Base-by-base conservation (phyloP, 306 rosid species). In the Lathyrus tuberosus region DNA sequence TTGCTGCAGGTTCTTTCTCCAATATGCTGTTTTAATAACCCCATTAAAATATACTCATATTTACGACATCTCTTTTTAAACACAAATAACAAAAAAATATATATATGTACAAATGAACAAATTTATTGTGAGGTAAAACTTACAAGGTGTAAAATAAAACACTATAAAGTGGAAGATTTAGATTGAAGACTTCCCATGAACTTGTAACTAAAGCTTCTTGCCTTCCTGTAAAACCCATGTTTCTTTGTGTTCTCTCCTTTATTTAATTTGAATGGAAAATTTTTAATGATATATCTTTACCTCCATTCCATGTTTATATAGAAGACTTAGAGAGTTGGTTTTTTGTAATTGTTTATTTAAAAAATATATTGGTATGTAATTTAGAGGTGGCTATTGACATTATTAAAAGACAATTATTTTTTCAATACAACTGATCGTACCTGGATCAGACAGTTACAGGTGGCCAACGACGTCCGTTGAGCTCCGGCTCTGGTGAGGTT, bases 1-100 rank as follows among this genome's bases (percentile, higher is more conserved):
- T 75, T 10, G 84, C 77, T 3, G 49, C 70, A 0, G 80, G 80
- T 37, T 65, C 80, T 69, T 64, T 75, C 66, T 80, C 84, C 69
- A 80, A 3, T 56, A 80, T 69, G 17, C 84, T 80, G 30, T 15
- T 62, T 30, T 8, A 65, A 56, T 56, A 5, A 12, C 30, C 33
- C 11, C 41, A 38, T 38, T 22, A 2, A 40, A 17, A 62, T 4
- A 7, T 30, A 58, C 22, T 10, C 33, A 67, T 2, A 5, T 26
- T 68, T 56, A 51, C 33, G 7, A 3, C 9, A 12, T 4, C 60
- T 12, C 20, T 35, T 51, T 33, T 13, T 3, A 37, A 40, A 53
- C 38, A 8, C n/a, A 53, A 30, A 2, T 12, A 24, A 24, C 13
- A 54, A 43, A 24, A 6, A 17, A 8, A 43, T 8, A 8, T 5